Percentiles rank a stretch among this genome's conserved stretches.
Conservation (phyloP, 176 grass and related monocot species). For the Bonia amplexicaulis region DNA sequence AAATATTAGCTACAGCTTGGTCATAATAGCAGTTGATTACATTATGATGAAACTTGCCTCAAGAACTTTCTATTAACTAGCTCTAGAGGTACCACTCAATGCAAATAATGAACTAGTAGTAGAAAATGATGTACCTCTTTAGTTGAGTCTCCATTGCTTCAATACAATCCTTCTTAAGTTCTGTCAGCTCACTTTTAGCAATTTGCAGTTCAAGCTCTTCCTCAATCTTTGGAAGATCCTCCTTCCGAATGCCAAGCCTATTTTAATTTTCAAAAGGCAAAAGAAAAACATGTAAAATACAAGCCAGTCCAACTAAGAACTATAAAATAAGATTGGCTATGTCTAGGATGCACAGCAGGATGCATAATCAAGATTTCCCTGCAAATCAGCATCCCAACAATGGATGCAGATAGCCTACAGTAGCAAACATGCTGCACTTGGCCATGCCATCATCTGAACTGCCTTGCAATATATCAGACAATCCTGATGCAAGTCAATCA, state of each 20-base stretch:
- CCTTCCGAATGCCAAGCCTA: conserved; percentile 73
- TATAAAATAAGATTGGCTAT: neutral
- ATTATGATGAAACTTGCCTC: neutral
- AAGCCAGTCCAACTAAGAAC: neutral
- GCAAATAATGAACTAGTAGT: neutral
- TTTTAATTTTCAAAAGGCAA: conserved; percentile 34
- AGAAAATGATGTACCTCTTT: conserved; percentile 54
- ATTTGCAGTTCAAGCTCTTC: conserved; percentile 72
- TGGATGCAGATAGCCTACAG: neutral
- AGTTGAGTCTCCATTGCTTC: conserved; percentile 86
- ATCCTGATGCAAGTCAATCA: neutral
- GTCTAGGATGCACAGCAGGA: neutral
- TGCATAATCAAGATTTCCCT: neutral
- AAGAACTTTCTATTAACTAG: neutral
- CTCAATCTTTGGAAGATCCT: conserved; percentile 90
- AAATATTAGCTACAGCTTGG: neutral
- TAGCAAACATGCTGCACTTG: neutral
- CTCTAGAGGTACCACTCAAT: neutral
- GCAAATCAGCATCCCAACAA: neutral
- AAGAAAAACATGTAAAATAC: neutral
- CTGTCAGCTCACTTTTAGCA: conserved; percentile 61
- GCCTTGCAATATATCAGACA: neutral
- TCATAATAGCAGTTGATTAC: neutral
- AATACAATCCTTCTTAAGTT: conserved; percentile 69
- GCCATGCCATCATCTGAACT: neutral